A percentile compares a stretch with the other conserved stretches of the same genome.
Evolutionary conservation across 768 basidiomycete genomes (phyloP).

Genomic region (Leccinellum luteum): DNA sequence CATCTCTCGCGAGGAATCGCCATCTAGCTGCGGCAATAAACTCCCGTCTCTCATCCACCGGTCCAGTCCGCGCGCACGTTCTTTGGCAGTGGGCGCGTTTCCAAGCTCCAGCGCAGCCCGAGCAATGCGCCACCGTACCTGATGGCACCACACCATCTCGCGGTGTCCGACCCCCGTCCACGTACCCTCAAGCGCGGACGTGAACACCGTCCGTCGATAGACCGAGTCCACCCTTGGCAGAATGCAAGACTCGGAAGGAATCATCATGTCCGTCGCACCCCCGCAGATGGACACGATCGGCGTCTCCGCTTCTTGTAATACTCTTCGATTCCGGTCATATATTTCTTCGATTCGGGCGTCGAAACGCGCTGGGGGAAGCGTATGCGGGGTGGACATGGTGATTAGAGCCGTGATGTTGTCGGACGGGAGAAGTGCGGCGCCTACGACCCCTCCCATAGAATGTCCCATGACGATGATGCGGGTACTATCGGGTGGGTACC

Average conservation of each 20-base stretch:
- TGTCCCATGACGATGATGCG: constrained; percentile 82
- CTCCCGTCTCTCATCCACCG: constrained; percentile 70
- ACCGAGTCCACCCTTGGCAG: constrained; percentile 38
- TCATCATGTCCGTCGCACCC: constrained; percentile 87
- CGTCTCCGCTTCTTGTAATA: constrained; percentile 46
- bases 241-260: constrained; percentile 86
- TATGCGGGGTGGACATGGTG: constrained; percentile 96
- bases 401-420: constrained; percentile 70
- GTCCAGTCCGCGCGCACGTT: constrained; percentile 44
- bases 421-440: constrained; percentile 72
- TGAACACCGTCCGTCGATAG: constrained; percentile 71
- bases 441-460: constrained; percentile 97
- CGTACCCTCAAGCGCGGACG: constrained; percentile 82
- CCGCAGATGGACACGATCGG: constrained; percentile 86
- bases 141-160: constrained; percentile 99
- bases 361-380: constrained; percentile 83
- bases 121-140: constrained; percentile 88
- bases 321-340: constrained; percentile 48
- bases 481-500: constrained; percentile 65
- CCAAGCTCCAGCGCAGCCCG: constrained; percentile 72
- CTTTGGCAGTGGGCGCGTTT: constrained; percentile 19
- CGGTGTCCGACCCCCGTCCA: constrained; percentile 96
- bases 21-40: constrained; percentile 39
- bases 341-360: constrained; percentile 77
- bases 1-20: constrained; percentile 5